Conservation (phyloP, 306 rosid species). For the Echinosophora koreensis region DNA sequence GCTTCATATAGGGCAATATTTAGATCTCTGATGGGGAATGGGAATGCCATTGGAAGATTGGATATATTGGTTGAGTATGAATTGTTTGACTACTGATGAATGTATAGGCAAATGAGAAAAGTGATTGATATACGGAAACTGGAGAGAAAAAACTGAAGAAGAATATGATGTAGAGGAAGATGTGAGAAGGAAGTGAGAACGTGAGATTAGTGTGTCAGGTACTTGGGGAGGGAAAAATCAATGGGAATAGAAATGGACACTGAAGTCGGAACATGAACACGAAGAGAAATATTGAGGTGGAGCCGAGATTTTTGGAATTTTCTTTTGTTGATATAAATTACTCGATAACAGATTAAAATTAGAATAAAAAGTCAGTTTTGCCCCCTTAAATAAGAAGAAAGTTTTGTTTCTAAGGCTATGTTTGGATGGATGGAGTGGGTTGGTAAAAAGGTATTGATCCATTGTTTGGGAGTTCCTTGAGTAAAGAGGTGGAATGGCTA, state of each 20-base stretch:
- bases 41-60: conserved; percentile 5
- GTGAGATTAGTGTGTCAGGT: too few relatives aligned
- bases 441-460: too few relatives aligned
- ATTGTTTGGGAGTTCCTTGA: too few relatives aligned
- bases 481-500: too few relatives aligned
- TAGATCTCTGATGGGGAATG: not conserved
- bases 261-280: not conserved
- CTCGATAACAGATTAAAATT: not conserved
- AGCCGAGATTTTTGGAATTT: not conserved
- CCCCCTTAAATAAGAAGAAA: not conserved
- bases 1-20: not conserved
- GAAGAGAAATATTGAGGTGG: not conserved
- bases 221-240: not conserved
- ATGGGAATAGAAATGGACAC: not conserved
- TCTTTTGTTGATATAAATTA: not conserved
- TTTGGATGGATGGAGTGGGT: too few relatives aligned
- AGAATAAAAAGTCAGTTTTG: not conserved
- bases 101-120: not conserved
- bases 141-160: not conserved
- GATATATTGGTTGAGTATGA: conserved; percentile 1
- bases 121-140: not conserved
- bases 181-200: not conserved
- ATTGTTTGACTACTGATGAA: not conserved
- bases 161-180: not conserved
- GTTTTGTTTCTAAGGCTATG: not conserved